Evolutionary conservation across 106 monocot species (phyloP), one percentile per base, ranked within the genome.

Genomic region (Alisma plantagoaquatica): DNA sequence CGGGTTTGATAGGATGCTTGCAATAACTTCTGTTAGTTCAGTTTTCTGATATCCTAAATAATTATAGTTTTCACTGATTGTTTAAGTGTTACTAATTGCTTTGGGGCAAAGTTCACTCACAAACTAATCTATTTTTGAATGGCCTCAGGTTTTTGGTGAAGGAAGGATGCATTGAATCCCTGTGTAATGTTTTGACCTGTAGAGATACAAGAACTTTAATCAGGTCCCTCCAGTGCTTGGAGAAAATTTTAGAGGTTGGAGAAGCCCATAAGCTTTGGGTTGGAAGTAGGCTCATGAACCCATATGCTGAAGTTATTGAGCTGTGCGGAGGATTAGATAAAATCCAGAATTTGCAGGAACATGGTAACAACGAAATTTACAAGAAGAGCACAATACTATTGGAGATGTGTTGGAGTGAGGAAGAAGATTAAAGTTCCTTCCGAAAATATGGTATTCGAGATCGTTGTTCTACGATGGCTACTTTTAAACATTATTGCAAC

Each of bases 341-440:
- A 42, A 71, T 71, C 3, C 63, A 71, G 63, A 55, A 48, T 27
- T 29, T 71, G 27, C 71, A 71, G 57, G 54, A 54, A 18, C 71
- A 71, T 30, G 63, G 61, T 33, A 71, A 71, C 30, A 64, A 53
- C 26, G 64, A 64, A 14, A 71, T 71, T 23, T 71, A 64, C 35
- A 55, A 64, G 38, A 71, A 64, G 29, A 33, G 56, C 0, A 64
- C 64, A 11, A 64, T 49, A 49, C 28, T 71, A 12, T 30, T 71
- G 46, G 71, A 71, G 42, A 57, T n/a, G 10, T 71, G 57, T 29
- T 71, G 71, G 71, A n/a, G 41, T 10, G 57, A 57, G 27, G 63
- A 64, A 24, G 71, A 71, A 5, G 54, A 62, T 38, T 61, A 70
- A 10, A 47, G 35, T n/a, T n/a, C n/a, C n/a, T n/a, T n/a, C n/a